Percentiles rank a stretch among this genome's conserved stretches.
phyloP scores from a whole-genome alignment of 306 rosid genomes.

The Lablab purpureus region DNA sequence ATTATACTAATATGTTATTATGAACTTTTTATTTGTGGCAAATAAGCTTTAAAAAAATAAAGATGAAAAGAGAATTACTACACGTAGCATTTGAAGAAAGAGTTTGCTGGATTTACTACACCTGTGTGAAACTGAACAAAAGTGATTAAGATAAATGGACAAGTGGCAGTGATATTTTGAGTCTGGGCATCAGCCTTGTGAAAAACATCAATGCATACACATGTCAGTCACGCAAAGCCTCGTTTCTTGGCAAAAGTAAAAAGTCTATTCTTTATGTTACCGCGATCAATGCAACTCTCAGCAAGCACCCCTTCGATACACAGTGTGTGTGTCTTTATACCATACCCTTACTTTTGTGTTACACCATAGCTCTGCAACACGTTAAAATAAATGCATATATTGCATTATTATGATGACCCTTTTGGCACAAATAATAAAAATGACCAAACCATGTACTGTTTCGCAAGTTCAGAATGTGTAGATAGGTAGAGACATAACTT shows the following conservation, averaged over 20 bases:
- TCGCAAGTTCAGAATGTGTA: neutral
- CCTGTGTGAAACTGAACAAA: neutral
- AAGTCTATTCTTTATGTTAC: neutral
- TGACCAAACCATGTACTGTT: neutral
- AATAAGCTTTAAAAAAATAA: no score
- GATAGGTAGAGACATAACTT: neutral
- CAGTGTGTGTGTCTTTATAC: neutral
- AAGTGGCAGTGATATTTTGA: neutral
- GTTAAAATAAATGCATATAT: neutral
- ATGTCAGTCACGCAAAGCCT: slow-evolving; percentile 4
- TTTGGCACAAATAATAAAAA: neutral
- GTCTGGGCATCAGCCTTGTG: neutral
- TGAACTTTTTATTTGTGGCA: no score
- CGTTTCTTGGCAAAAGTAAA: neutral
- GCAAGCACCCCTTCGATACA: neutral
- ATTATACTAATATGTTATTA: no score
- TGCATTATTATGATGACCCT: neutral
- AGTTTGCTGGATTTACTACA: no score
- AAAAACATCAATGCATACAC: slow-evolving; percentile 2
- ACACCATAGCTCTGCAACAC: neutral
- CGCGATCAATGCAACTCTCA: neutral
- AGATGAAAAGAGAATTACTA: no score
- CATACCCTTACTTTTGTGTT: neutral
- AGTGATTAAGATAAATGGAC: neutral
- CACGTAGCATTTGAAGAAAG: no score